Evolutionary conservation across 352 stramenopile genomes (phyloP).

Genomic region (Globisporangium perplexum): DNA sequence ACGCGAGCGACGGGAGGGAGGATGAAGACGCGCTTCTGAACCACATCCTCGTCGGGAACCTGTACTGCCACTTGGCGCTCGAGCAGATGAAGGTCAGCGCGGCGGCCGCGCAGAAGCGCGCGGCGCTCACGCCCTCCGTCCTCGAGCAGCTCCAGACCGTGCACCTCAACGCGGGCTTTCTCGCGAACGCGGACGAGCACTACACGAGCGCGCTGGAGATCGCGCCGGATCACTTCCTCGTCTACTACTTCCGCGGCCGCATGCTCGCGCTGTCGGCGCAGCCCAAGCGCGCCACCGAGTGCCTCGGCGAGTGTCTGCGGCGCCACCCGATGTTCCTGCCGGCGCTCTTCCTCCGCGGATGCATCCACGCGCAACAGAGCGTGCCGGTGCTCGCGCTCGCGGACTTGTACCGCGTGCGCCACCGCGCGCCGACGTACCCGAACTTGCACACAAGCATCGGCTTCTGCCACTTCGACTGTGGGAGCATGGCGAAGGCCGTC

Average conservation of each 20-base stretch:
- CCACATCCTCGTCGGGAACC: constrained; percentile 39
- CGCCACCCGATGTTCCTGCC: constrained; percentile 38
- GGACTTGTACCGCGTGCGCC: constrained; percentile 45
- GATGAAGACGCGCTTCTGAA: constrained; percentile 28
- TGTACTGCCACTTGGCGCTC: constrained; percentile 51
- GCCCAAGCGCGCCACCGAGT: constrained; percentile 20
- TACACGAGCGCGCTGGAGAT: constrained; percentile 29
- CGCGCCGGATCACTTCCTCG: constrained; percentile 31
- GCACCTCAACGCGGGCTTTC: constrained; percentile 24
- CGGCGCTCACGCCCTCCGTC: constrained; percentile 15
- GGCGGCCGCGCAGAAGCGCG: constrained; percentile 17
- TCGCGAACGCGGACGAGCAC: constrained; percentile 22
- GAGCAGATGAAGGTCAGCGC: constrained; percentile 35
- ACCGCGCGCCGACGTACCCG: constrained; percentile 36
- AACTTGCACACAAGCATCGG: constrained; percentile 45
- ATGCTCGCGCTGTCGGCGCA: constrained; percentile 34
- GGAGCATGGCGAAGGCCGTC: constrained; percentile 32
- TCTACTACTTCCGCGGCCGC: constrained; percentile 36
- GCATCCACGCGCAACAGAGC: constrained; percentile 44
- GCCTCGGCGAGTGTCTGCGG: constrained; percentile 27
- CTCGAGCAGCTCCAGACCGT: constrained; percentile 21
- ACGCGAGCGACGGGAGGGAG: constrained; percentile 1
- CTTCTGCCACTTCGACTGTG: constrained; percentile 41
- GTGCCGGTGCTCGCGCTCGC: constrained; percentile 42
- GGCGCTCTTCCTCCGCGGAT: constrained; percentile 45